Conservation (phyloP, 208 protist genomes). For the Trypanosoma caninum region DNA sequence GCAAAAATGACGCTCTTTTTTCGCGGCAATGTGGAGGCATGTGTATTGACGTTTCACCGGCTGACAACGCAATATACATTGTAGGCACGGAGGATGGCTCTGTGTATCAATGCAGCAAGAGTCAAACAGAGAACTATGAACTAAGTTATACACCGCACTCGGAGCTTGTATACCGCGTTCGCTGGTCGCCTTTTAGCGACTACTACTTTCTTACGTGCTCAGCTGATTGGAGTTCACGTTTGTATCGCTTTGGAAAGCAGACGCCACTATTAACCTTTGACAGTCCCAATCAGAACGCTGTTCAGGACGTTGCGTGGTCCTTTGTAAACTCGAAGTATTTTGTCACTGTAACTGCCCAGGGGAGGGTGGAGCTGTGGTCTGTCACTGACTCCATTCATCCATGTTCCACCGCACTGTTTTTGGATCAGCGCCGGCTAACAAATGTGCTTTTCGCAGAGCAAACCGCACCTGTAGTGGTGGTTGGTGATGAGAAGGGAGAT, state of each 20-base stretch:
- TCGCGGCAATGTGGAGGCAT: conserved; percentile 92
- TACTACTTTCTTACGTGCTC: conserved; percentile 93
- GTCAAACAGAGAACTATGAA: conserved; percentile 95
- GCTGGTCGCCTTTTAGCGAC: conserved; percentile 91
- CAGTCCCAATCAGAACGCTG: conserved; percentile 75
- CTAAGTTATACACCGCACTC: conserved; percentile 91
- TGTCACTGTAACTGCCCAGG: conserved; percentile 88
- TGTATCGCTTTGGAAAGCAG: conserved; percentile 84
- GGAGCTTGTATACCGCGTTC: conserved; percentile 93
- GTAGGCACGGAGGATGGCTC: conserved; percentile 95
- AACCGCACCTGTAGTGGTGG: conserved; percentile 80
- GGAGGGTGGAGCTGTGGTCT: conserved; percentile 81
- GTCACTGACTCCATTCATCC: conserved; percentile 76
- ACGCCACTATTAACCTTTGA: conserved; percentile 79
- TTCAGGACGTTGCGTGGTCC: conserved; percentile 94
- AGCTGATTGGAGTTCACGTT: conserved; percentile 95
- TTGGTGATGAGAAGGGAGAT: conserved; percentile 88
- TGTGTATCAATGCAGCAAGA: conserved; percentile 95
- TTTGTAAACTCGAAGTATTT: conserved; percentile 89
- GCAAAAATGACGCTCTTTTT: conserved; percentile 83
- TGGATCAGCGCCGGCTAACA: conserved; percentile 73
- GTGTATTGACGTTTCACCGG: conserved; percentile 91
- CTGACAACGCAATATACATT: conserved; percentile 90
- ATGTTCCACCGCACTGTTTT: conserved; percentile 47
- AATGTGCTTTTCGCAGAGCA: conserved; percentile 84